phyloP scores from a whole-genome alignment of 257 asterid genomes.

The Solanum pinnatisectum region DNA sequence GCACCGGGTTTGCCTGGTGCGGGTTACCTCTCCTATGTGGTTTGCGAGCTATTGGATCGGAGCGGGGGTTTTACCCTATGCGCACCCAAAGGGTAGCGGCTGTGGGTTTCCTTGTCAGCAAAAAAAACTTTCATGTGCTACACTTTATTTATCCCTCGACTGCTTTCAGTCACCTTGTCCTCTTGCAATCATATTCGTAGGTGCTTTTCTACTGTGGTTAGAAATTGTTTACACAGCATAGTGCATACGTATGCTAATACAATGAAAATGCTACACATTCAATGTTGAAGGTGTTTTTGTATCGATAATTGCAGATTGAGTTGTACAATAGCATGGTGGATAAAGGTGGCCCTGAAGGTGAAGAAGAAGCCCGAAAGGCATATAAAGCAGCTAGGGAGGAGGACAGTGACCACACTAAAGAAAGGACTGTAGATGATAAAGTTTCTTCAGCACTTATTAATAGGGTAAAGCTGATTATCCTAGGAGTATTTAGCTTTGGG shows the following conservation, averaged over 20 bases:
- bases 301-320: slow-evolving; percentile 53
- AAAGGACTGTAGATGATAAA: slow-evolving; percentile 54
- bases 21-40: too few relatives aligned
- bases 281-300: background rate
- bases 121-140: background rate
- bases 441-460: slow-evolving; percentile 87
- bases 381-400: slow-evolving; percentile 85
- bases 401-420: slow-evolving; percentile 53
- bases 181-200: background rate
- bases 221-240: background rate
- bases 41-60: too few relatives aligned
- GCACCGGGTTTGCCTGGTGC: too few relatives aligned
- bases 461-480: slow-evolving; percentile 42
- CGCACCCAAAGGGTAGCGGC: too few relatives aligned
- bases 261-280: background rate
- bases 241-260: background rate
- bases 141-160: background rate
- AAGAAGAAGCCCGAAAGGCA: slow-evolving; percentile 70
- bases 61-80: too few relatives aligned
- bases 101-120: too few relatives aligned
- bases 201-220: background rate
- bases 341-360: slow-evolving; percentile 68
- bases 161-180: background rate
- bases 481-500: background rate
- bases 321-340: slow-evolving; percentile 80